A percentile compares a stretch with the other conserved stretches of the same genome.
Evolutionary conservation across 495 filamentous ascomycete species (phyloP).

Genomic region (Talaromyces proteolyticus): DNA sequence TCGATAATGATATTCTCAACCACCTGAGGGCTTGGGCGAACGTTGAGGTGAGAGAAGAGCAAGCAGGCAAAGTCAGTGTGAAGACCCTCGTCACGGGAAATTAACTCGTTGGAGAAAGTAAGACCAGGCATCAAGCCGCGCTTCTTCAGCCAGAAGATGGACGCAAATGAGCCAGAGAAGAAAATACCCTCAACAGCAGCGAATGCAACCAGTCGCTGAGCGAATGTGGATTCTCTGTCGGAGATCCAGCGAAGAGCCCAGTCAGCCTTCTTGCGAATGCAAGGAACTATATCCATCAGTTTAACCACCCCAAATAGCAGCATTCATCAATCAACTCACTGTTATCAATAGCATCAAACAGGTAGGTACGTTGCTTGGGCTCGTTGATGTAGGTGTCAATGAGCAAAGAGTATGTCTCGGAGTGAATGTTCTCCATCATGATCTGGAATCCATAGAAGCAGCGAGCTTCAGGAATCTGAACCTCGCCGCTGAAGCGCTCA

Average conservation of each 20-base stretch:
- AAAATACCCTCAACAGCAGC: conserved; percentile 99
- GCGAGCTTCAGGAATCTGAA: conserved; percentile 94
- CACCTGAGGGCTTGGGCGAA: conserved; percentile 74
- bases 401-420: conserved; percentile 97
- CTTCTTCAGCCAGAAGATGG: conserved; percentile 99
- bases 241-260: conserved; percentile 96
- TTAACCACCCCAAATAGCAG: neutral
- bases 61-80: conserved; percentile 99
- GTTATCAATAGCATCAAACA: conserved; percentile 98
- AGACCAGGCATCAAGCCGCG: conserved; percentile 97
- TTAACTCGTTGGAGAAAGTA: conserved; percentile 99
- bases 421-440: conserved; percentile 99
- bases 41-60: conserved; percentile 90
- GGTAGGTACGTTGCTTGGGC: conserved; percentile 86
- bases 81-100: conserved; percentile 98
- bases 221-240: conserved; percentile 89
- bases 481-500: conserved; percentile 95
- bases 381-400: conserved; percentile 99
- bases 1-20: conserved; percentile 88
- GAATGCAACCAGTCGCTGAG: conserved; percentile 92
- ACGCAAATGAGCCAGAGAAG: conserved; percentile 98
- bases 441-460: conserved; percentile 99
- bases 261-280: conserved; percentile 95
- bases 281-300: conserved; percentile 60
- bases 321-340: conserved; percentile 52